Conservation (phyloP, 108 stramenopile genomes). For the Skeletonema grethae region DNA sequence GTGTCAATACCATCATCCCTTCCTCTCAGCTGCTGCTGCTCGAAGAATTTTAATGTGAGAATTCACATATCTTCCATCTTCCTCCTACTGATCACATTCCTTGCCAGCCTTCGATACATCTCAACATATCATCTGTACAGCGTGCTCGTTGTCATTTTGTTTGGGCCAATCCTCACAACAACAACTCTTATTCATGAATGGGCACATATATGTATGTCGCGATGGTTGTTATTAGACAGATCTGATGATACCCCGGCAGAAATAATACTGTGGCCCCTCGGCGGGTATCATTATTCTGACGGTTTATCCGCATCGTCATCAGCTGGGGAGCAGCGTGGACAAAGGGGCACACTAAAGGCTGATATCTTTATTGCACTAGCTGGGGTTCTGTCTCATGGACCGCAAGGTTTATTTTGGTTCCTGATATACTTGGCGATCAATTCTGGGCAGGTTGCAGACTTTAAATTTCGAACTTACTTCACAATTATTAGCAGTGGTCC, state of each 20-base stretch:
- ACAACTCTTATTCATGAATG: conserved; percentile 16
- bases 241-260: background rate
- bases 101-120: background rate
- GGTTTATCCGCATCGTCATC: conserved; percentile 3
- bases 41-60: background rate
- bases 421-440: conserved; percentile 15
- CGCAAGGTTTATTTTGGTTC: conserved; percentile 19
- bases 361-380: conserved; percentile 17
- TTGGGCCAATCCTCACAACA: conserved; percentile 2
- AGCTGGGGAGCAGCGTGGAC: conserved; percentile 3
- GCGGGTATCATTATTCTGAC: conserved; percentile 10
- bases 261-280: conserved; percentile 19
- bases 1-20: background rate
- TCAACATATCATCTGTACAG: conserved; percentile 1
- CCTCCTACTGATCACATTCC: background rate
- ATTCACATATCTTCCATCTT: background rate
- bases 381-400: conserved; percentile 16
- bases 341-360: conserved; percentile 4
- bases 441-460: conserved; percentile 5
- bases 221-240: conserved; percentile 1
- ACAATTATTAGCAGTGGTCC: conserved; percentile 4
- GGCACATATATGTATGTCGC: conserved; percentile 5
- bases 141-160: background rate
- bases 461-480: conserved; percentile 13
- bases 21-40: background rate